A percentile compares a stretch with the other conserved stretches of the same genome.
Evolutionary conservation across 345 rosid genomes (phyloP).

Genomic region (Citrus maxima): DNA sequence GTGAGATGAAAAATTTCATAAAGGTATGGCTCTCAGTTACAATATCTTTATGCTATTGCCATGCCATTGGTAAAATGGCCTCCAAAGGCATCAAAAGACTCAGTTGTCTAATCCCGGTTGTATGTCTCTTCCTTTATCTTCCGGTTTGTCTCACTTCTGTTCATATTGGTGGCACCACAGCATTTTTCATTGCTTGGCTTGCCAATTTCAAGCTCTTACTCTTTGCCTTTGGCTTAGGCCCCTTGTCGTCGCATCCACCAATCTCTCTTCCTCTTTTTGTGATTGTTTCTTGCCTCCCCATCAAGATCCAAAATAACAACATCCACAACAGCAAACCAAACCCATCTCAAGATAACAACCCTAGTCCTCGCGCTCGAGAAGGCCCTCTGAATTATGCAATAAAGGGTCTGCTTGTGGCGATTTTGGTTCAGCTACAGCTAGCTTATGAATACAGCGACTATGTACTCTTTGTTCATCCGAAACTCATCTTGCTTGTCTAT

Average conservation of each 20-base stretch:
- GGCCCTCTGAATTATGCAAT: constrained; percentile 29
- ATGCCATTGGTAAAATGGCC: constrained; percentile 20
- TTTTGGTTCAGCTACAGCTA: constrained; percentile 4
- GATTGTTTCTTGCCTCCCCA: constrained; percentile 51
- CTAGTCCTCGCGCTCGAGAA: constrained; percentile 7
- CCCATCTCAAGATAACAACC: background rate
- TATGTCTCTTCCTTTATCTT: constrained; percentile 32
- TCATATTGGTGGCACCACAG: constrained; percentile 31
- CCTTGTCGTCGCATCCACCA: constrained; percentile 29
- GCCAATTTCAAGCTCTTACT: constrained; percentile 58
- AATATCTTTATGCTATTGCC: constrained; percentile 29
- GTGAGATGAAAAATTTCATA: constrained; percentile 29
- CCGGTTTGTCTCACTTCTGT: constrained; percentile 35
- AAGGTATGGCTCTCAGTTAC: constrained; percentile 33
- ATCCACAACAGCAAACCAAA: background rate
- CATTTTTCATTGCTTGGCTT: constrained; percentile 52
- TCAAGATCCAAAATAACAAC: constrained; percentile 37
- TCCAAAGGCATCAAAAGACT: constrained; percentile 40
- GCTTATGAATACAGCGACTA: constrained; percentile 22
- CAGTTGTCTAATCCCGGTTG: constrained; percentile 29
- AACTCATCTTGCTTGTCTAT: constrained; percentile 28
- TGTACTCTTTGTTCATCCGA: constrained; percentile 25
- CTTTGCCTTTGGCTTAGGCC: constrained; percentile 47
- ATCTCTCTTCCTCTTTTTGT: constrained; percentile 41
- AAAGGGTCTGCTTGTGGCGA: constrained; percentile 32